Base-by-base conservation (phyloP, 2,329 filamentous ascomycete species). In the Ascochyta fabae region DNA sequence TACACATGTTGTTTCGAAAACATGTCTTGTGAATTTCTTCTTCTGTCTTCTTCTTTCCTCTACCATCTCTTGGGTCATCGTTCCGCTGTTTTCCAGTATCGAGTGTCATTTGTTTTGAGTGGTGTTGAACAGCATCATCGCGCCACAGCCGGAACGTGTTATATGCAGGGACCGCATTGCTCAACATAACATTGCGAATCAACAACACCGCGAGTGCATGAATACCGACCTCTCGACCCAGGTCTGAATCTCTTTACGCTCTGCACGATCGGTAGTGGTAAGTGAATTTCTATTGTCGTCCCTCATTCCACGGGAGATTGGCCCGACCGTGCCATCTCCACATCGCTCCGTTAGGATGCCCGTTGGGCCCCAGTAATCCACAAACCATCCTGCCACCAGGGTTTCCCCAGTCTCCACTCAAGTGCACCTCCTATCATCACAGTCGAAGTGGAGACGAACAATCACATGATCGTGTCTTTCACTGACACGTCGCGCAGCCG, bases 1-100 rank as follows among this genome's bases (percentile, higher is more conserved):
- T 60, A 62, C 63, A 68, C 66, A 63, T 48, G 41, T 58, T 59
- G 53, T 54, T 53, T 56, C 45, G 57, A 48, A 62, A 64, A 64
- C 59, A 61, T 41, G 45, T 50, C 29, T 40, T 31, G 19, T 13
- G 10, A 44, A 45, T 12, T 35, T 56, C 55, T 48, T 15, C 38
- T 31, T 23, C n/a, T 31, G 35, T 38, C 38, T 16, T 58, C 47
- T 48, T 34, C 13, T 58, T 43, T 33, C 46, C 23, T 46, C 33
- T 38, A 26, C 13, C 24, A 41, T 26, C 43, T 39, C 39, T 38
- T 33, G 33, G 6, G 2, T 42, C 13, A n/a, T 31, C 15, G 19
- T 43, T 9, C 6, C 19, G 24, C 3, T 9, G 6, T 4, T 13
- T 26, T 27, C 10, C 23, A 33, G 38, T 48, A 33, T 43, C 12